A percentile compares a stretch with the other conserved stretches of the same genome.
These are phyloP conservation scores for Coemansia aciculifera DNA, from an alignment of 192 early-diverging fungal genomes.

Conservation along the genomic window DNA sequence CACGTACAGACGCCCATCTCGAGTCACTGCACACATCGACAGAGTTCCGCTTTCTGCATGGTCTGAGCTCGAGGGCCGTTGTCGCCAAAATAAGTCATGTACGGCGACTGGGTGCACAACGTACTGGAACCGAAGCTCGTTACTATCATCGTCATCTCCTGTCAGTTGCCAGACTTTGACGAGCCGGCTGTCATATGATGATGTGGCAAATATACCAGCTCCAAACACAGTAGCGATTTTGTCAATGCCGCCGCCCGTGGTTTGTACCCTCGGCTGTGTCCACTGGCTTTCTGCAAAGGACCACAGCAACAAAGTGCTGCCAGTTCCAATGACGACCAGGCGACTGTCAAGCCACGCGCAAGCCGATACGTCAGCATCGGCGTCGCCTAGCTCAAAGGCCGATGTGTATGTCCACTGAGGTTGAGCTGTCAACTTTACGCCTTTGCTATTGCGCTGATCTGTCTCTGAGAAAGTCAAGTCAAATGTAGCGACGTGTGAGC, in stretches of 20 bases:
- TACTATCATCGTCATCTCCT: not conserved
- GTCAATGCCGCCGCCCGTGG: conserved; percentile 13
- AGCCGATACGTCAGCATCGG: not conserved
- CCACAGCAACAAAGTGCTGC: conserved; percentile 19
- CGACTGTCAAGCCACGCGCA: conserved; percentile 29
- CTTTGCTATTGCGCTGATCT: not conserved
- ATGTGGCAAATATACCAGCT: conserved; percentile 28
- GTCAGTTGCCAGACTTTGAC: conserved; percentile 46
- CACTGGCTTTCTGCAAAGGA: conserved; percentile 11
- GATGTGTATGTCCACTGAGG: conserved; percentile 21
- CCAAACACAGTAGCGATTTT: conserved; percentile 18
- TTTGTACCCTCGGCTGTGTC: conserved; percentile 9
- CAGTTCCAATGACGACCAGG: conserved; percentile 16
- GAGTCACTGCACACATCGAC: conserved; percentile 27
- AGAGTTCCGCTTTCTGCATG: not conserved
- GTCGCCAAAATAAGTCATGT: conserved; percentile 34
- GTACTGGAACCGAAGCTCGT: conserved; percentile 42
- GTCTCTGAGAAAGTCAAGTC: not conserved
- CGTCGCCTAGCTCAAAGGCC: not conserved
- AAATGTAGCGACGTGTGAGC: conserved; percentile 16
- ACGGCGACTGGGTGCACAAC: conserved; percentile 32
- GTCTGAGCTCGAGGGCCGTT: not conserved
- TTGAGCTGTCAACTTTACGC: not conserved
- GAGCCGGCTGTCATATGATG: conserved; percentile 17
- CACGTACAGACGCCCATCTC: conserved; percentile 9